Conservation (phyloP, 2,329 filamentous ascomycete species). For the Hypomyces rosellus region DNA sequence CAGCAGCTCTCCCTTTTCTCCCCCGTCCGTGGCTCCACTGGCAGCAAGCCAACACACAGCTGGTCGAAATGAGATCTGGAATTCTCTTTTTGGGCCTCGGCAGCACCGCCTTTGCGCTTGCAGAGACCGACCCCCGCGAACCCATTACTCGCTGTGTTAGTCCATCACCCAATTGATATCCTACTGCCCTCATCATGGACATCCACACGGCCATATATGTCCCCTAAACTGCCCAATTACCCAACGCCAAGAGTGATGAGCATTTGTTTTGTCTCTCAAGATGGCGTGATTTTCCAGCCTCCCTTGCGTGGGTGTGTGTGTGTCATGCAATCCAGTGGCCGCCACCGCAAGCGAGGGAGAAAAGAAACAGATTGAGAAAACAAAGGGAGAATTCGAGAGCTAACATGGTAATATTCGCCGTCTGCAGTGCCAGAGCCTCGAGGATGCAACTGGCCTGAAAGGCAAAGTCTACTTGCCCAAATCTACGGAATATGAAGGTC, state of each 20-base stretch:
- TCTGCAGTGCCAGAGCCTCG: neutral
- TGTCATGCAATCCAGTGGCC: no score
- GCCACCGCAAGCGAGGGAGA: no score
- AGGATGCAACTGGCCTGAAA: conserved; percentile 14
- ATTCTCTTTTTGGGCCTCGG: neutral
- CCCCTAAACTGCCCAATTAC: no score
- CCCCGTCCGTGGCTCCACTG: neutral
- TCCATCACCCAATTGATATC: neutral
- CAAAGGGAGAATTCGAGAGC: neutral
- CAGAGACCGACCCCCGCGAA: neutral
- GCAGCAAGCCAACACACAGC: neutral
- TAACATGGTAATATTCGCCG: neutral
- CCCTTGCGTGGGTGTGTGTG: no score
- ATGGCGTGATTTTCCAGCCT: no score
- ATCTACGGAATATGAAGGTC: conserved; percentile 21
- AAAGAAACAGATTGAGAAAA: neutral
- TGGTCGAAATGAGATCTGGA: neutral
- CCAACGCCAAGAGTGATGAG: no score
- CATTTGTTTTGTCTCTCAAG: no score
- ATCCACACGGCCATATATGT: neutral
- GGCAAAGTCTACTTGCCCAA: conserved; percentile 25
- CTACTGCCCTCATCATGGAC: neutral
- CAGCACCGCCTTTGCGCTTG: neutral
- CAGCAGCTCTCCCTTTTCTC: neutral
- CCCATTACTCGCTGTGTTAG: neutral